Conservation (phyloP, 1,284 basidiomycete species). For the Microstroma glucosiphilum region DNA sequence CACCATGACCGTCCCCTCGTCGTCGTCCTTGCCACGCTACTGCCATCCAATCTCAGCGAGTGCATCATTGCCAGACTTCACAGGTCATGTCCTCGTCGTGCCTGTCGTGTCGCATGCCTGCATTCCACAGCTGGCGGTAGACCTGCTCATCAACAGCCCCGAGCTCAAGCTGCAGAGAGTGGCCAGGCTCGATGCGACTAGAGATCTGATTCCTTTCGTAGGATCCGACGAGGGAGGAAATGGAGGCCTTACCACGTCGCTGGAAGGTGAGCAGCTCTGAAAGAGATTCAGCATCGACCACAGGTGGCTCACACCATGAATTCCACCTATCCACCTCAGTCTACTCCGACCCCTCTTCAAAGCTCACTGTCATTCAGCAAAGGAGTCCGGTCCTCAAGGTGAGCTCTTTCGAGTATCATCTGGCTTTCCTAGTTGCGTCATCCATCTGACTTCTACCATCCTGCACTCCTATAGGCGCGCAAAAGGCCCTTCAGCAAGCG, state of each 20-base stretch:
- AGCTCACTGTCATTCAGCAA: conserved; percentile 34
- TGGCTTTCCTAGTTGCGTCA: too few relatives aligned
- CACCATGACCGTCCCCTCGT: too few relatives aligned
- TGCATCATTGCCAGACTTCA: conserved; percentile 8
- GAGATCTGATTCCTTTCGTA: conserved; percentile 33
- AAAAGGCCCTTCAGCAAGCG: conserved; percentile 11
- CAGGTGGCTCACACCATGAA: conserved; percentile 7
- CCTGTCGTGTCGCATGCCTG: conserved; percentile 40
- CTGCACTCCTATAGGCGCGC: conserved; percentile 2
- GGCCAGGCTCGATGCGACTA: conserved; percentile 24
- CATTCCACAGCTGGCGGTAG: conserved; percentile 36
- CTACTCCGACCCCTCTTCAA: conserved; percentile 15
- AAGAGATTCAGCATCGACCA: too few relatives aligned
- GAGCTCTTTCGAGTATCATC: too few relatives aligned
- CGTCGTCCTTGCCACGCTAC: too few relatives aligned
- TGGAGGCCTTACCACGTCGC: conserved; percentile 15
- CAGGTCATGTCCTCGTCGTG: conserved; percentile 29
- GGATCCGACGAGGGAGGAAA: conserved; percentile 20
- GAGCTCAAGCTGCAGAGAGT: conserved; percentile 23
- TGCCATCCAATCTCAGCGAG: too few relatives aligned
- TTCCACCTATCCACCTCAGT: not conserved
- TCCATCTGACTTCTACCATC: too few relatives aligned
- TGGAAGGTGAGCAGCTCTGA: conserved; percentile 6
- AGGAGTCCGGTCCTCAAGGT: conserved; percentile 32
- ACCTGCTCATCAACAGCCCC: conserved; percentile 31